Percentiles rank a stretch among this genome's conserved stretches.
These are phyloP conservation scores for Diophrys sp. DNA, from an alignment of 73 alveolate genomes.

Conservation along the genomic window DNA sequence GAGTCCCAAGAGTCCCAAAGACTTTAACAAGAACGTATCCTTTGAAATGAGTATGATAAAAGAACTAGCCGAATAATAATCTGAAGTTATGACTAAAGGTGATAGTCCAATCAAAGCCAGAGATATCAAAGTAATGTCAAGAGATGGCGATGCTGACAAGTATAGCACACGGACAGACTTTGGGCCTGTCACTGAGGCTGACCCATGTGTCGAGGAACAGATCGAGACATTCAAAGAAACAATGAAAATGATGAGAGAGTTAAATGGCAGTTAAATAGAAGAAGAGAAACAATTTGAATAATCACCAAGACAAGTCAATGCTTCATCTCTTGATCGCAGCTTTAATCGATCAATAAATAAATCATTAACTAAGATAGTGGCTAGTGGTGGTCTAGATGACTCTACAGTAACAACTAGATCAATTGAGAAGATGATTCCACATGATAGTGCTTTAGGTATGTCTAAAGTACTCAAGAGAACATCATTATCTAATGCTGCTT, in stretches of 20 bases:
- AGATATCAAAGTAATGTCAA: background rate
- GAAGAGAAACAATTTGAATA: background rate
- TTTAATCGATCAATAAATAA: background rate
- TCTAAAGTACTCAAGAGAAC: background rate
- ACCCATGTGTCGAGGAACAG: background rate
- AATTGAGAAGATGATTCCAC: background rate
- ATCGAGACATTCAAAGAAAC: background rate
- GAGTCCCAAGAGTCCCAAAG: background rate
- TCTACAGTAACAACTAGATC: background rate
- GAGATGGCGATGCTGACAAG: slow-evolving; percentile 1
- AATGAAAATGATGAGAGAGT: background rate
- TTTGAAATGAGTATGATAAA: background rate
- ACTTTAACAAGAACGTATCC: background rate
- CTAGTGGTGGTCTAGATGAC: background rate
- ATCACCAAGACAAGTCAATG: background rate
- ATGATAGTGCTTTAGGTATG: background rate
- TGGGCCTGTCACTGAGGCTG: background rate
- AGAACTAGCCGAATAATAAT: background rate
- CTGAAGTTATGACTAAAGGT: too few species aligned
- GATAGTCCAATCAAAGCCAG: too few species aligned
- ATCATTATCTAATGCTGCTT: too few species aligned
- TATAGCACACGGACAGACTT: background rate
- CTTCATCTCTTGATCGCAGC: background rate
- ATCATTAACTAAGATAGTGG: background rate
- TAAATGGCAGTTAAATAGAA: background rate